Percentiles rank a stretch among this genome's conserved stretches.
Conservation (phyloP, 805 yeast species). For the Ogataea zsoltii region DNA sequence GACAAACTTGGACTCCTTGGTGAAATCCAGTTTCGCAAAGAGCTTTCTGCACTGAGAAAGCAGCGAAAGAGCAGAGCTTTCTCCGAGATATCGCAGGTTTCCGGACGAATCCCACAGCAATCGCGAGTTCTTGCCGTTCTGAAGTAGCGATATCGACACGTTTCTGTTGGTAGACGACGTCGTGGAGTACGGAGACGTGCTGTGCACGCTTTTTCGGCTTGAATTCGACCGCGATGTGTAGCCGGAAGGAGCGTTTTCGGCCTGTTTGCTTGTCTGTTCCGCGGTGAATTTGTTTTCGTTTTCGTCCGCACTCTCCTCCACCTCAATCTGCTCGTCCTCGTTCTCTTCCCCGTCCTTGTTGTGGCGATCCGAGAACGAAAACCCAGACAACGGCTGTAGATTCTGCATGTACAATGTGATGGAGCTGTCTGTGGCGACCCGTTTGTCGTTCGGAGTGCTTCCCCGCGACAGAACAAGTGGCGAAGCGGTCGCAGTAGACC, state of each 20-base stretch:
- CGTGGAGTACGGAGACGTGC: neutral
- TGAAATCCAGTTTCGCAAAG: conserved; percentile 28
- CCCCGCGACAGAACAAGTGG: neutral
- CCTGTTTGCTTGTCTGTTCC: neutral
- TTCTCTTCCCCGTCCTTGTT: neutral
- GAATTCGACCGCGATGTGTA: neutral
- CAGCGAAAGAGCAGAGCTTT: conserved; percentile 42
- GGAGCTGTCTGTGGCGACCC: conserved; percentile 1
- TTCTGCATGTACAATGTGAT: conserved; percentile 5
- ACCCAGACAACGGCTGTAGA: conserved; percentile 1
- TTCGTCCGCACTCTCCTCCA: neutral
- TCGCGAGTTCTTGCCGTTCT: conserved; percentile 29
- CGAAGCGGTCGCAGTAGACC: neutral
- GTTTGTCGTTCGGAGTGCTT: neutral
- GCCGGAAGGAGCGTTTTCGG: neutral
- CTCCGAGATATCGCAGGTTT: conserved; percentile 41
- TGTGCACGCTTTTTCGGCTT: neutral
- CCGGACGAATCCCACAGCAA: conserved; percentile 39
- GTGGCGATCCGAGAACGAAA: neutral
- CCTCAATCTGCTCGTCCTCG: neutral
- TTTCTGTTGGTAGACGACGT: neutral
- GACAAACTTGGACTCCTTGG: conserved; percentile 34
- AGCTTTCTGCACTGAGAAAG: conserved; percentile 42
- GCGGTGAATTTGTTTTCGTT: neutral
- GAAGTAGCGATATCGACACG: conserved; percentile 10